phyloP scores from a whole-genome alignment of 768 basidiomycete genomes.

The Tulasnella sp. region DNA sequence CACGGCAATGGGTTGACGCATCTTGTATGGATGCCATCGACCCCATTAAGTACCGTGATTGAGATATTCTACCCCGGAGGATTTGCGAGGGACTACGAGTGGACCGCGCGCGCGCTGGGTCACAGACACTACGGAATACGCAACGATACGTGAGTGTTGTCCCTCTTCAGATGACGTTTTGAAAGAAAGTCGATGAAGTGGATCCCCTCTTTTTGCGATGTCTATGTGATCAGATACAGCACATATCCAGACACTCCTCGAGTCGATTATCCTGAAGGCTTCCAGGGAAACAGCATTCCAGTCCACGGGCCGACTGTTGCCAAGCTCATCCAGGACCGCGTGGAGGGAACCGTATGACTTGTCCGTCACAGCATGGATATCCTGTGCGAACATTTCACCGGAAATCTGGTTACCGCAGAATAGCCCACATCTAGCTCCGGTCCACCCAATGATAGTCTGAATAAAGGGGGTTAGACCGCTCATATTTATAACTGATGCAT shows the following conservation, averaged over 20 bases:
- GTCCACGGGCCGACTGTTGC: conserved; percentile 55
- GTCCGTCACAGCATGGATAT: too few relatives aligned
- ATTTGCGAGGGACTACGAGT: conserved; percentile 30
- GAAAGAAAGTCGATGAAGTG: not conserved
- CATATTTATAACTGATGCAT: too few relatives aligned
- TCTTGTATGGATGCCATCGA: conserved; percentile 32
- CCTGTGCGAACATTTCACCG: too few relatives aligned
- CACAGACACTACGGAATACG: conserved; percentile 29
- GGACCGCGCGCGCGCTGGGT: conserved; percentile 24
- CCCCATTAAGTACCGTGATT: conserved; percentile 29
- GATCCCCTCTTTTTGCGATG: too few relatives aligned
- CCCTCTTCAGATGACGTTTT: too few relatives aligned
- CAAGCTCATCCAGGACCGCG: conserved; percentile 58
- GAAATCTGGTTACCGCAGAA: too few relatives aligned
- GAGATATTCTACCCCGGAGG: conserved; percentile 31
- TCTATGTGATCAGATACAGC: conserved; percentile 24
- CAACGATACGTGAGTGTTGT: conserved; percentile 23
- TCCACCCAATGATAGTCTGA: too few relatives aligned
- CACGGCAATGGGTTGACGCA: conserved; percentile 32
- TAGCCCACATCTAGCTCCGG: too few relatives aligned
- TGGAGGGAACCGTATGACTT: conserved; percentile 30
- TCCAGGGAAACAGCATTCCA: conserved; percentile 67
- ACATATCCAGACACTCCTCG: conserved; percentile 38
- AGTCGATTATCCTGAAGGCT: conserved; percentile 79
- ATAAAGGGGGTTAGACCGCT: too few relatives aligned